phyloP scores from a whole-genome alignment of 352 stramenopile genomes.

The Phytophthora aleatoria region DNA sequence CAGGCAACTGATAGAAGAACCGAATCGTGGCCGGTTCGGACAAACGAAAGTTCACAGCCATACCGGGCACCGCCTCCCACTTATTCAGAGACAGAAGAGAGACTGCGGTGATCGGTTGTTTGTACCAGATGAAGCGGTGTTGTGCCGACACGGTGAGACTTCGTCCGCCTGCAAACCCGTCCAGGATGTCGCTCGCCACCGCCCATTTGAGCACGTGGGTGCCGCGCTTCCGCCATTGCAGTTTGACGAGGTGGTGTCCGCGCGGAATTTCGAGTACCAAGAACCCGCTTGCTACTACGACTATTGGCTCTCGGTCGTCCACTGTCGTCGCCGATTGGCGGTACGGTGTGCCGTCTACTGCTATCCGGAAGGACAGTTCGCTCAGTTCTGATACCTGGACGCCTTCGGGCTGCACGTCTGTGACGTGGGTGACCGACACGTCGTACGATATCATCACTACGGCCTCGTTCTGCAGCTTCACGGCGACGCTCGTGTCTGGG shows the following conservation, averaged over 20 bases:
- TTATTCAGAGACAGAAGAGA: constrained; percentile 48
- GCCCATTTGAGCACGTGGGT: constrained; percentile 54
- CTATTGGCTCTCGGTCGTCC: constrained; percentile 60
- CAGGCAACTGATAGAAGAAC: constrained; percentile 80
- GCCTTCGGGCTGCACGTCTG: constrained; percentile 12
- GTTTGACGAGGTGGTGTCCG: constrained; percentile 50
- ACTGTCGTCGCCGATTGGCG: constrained; percentile 71
- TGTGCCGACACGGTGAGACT: constrained; percentile 69
- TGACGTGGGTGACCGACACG: constrained; percentile 58
- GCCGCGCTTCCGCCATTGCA: constrained; percentile 79
- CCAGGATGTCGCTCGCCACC: constrained; percentile 60
- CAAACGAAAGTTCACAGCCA: constrained; percentile 56
- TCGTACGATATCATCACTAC: constrained; percentile 75
- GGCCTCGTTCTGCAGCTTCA: constrained; percentile 64
- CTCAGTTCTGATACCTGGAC: constrained; percentile 35
- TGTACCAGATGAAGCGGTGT: constrained; percentile 72
- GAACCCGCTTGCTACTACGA: constrained; percentile 61
- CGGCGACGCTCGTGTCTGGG: constrained; percentile 46
- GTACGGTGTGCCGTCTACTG: constrained; percentile 57
- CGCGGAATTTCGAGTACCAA: constrained; percentile 57
- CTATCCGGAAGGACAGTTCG: constrained; percentile 68
- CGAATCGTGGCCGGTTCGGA: constrained; percentile 51
- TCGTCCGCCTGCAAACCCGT: constrained; percentile 70
- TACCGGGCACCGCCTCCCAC: constrained; percentile 65
- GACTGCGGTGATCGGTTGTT: constrained; percentile 51